A percentile compares a stretch with the other conserved stretches of the same genome.
phyloP scores from a whole-genome alignment of 805 yeast genomes.

The Ogataea angusta region DNA sequence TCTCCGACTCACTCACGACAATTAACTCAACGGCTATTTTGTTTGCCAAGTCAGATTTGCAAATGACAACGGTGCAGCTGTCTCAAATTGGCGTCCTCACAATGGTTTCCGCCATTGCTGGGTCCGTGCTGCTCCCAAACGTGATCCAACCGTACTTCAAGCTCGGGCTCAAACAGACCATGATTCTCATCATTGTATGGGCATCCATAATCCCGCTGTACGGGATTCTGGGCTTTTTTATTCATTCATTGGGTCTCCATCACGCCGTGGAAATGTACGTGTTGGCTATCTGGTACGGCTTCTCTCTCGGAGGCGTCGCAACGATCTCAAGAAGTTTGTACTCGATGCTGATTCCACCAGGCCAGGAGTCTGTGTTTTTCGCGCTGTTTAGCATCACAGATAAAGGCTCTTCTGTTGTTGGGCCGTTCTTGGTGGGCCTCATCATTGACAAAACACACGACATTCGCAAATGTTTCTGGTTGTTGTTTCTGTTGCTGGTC shows the following conservation, averaged over 20 bases:
- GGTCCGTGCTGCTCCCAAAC: conserved; percentile 59
- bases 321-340: conserved; percentile 68
- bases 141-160: conserved; percentile 36
- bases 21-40: conserved; percentile 76
- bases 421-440: conserved; percentile 70
- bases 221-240: conserved; percentile 64
- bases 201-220: conserved; percentile 67
- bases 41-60: conserved; percentile 67
- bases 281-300: conserved; percentile 72
- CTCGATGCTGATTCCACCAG: conserved; percentile 66
- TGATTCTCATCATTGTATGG: conserved; percentile 55
- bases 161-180: conserved; percentile 44
- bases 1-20: conserved; percentile 73
- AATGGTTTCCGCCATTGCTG: conserved; percentile 63
- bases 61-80: conserved; percentile 64
- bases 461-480: conserved; percentile 68
- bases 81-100: conserved; percentile 64
- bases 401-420: conserved; percentile 73
- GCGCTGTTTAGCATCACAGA: conserved; percentile 76
- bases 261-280: conserved; percentile 66
- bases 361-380: conserved; percentile 73
- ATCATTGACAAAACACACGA: conserved; percentile 72
- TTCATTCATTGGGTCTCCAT: conserved; percentile 53
- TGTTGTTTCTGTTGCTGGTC: conserved; percentile 51
- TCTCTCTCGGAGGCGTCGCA: conserved; percentile 69